Base-by-base conservation (phyloP, 495 filamentous ascomycete genomes). In the Penicillium robsamsonii region DNA sequence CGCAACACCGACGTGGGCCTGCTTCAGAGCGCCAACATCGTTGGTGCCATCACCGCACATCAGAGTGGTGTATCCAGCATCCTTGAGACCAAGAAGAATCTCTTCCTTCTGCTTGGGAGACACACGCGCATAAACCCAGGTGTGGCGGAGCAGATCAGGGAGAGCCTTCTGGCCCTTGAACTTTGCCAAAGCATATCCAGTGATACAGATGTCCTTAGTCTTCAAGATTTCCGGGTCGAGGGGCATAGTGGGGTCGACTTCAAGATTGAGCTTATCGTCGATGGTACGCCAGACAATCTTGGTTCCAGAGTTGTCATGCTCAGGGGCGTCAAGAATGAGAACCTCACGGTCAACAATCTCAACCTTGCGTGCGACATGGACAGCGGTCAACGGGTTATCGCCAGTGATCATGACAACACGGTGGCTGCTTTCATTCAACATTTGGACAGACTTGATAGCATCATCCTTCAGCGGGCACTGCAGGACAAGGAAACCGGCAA, bases 21-120 rank as follows among this genome's bases (percentile, higher is more conserved):
- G 94, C 80, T 99, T 99, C 67, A 99, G 76, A 31, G 94, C 94
- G 41, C 94, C 94, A 48, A 99, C 94, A 69, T 99, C 94, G 67
- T 99, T 99, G 47, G 94, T 99, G 57, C 94, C 94, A 66, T 99
- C 94, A 67, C 94, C 94, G 60, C 93, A 96, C 94, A 99, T 99
- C 63, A 97, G 81, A 15, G 94, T 99, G 31, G 92, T 96, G 76
- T 99, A 99, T 33, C 94, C 94, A 71, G 87, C 87, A 70, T 96
- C 93, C 75, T 96, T 97, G 38, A 99, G 81, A 12, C 93, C 94
- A 27, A 96, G 82, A 35, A 99, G 83, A 68, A 99, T 99, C 50
- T 97, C 95, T 74, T 97, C 94, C 76, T 99, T 99, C 64, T 99
- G 94, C 79, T 95, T 96, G 15, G 94, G 94, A 10, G 94, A 97